phyloP scores from a whole-genome alignment of 2,329 filamentous ascomycete species.

The Lecanicillium sp. region DNA sequence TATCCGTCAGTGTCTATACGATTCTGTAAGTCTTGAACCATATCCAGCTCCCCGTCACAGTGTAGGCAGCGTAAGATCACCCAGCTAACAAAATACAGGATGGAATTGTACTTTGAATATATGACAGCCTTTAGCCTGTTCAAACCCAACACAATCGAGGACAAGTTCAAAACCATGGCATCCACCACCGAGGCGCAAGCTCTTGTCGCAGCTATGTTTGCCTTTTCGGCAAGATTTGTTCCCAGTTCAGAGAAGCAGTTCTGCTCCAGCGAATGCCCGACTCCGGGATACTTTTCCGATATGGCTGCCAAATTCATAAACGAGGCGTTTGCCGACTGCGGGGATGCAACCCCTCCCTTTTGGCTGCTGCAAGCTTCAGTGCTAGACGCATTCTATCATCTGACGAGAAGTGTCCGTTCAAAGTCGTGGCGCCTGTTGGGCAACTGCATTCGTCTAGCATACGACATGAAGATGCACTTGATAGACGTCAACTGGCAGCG shows the following conservation, averaged over 20 bases:
- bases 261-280: background rate
- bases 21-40: background rate
- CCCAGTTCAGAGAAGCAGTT: background rate
- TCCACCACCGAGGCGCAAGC: background rate
- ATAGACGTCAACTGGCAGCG: slow-evolving; percentile 13
- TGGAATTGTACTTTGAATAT: background rate
- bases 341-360: slow-evolving; percentile 23
- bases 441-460: slow-evolving; percentile 20
- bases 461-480: slow-evolving; percentile 26
- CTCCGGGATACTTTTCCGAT: slow-evolving; percentile 2
- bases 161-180: background rate
- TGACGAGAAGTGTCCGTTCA: slow-evolving; percentile 25
- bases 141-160: background rate
- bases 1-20: background rate
- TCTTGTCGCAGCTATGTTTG: background rate
- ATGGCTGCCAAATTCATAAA: slow-evolving; percentile 18
- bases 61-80: background rate
- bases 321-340: slow-evolving; percentile 21
- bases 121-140: slow-evolving; percentile 1
- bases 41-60: background rate
- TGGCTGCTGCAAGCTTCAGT: slow-evolving; percentile 27
- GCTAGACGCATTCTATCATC: slow-evolving; percentile 24
- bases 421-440: slow-evolving; percentile 26
- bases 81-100: background rate
- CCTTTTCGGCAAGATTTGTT: background rate